Evolutionary conservation across 1,284 basidiomycete genomes (phyloP).

Genomic region (Boletus mariae): DNA sequence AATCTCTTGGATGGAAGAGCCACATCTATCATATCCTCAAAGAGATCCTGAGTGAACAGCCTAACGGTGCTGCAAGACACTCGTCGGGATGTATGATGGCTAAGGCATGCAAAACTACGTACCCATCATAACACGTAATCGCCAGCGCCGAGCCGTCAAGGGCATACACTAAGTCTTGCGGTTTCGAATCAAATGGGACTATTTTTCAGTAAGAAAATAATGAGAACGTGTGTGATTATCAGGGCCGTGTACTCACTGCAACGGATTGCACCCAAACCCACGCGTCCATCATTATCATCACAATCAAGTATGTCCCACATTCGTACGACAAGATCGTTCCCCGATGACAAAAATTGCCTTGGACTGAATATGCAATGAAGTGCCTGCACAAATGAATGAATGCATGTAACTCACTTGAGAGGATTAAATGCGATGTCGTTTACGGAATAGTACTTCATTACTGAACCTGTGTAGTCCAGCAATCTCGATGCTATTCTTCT

Average conservation of each 20-base stretch:
- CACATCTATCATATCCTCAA: conserved; percentile 23
- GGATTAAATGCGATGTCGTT: conserved; percentile 35
- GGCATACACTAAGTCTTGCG: conserved; percentile 31
- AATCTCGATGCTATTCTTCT: background rate
- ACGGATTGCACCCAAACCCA: conserved; percentile 12
- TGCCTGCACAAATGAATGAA: background rate
- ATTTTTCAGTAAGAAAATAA: background rate
- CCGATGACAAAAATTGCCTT: conserved; percentile 31
- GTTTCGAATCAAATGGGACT: conserved; percentile 28
- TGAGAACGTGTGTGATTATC: background rate
- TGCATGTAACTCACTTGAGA: conserved; percentile 23
- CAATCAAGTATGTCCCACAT: conserved; percentile 29
- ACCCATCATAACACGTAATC: conserved; percentile 35
- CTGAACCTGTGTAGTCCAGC: conserved; percentile 13
- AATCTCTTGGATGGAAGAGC: conserved; percentile 10
- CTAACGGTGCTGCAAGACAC: conserved; percentile 15
- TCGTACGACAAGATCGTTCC: conserved; percentile 25
- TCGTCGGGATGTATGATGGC: background rate
- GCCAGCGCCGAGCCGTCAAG: conserved; percentile 25
- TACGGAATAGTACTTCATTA: conserved; percentile 32
- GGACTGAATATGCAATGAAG: conserved; percentile 18
- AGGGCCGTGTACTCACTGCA: conserved; percentile 12
- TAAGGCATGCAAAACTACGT: conserved; percentile 9
- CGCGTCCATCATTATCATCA: conserved; percentile 9
- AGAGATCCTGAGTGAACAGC: conserved; percentile 22